A percentile compares a stretch with the other conserved stretches of the same genome.
phyloP scores from a whole-genome alignment of 768 basidiomycete genomes.

The Tricholoma saponaceum region DNA sequence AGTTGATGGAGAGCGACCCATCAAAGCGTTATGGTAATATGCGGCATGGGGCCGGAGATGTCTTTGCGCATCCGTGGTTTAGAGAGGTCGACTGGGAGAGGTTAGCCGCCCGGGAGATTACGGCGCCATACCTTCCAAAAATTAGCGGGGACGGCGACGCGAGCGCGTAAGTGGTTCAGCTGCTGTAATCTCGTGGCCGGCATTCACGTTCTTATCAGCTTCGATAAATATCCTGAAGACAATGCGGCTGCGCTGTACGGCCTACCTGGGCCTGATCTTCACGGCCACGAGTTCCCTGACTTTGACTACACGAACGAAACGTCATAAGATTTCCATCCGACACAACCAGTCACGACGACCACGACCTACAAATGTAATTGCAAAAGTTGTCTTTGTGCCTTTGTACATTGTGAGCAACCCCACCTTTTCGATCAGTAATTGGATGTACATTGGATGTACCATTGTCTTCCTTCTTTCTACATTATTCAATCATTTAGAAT shows the following conservation, averaged over 20 bases:
- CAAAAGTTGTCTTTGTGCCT: background rate
- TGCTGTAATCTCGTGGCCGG: conserved; percentile 6
- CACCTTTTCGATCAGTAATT: background rate
- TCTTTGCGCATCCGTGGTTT: conserved; percentile 93
- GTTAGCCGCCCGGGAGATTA: conserved; percentile 79
- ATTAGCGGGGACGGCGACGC: conserved; percentile 93
- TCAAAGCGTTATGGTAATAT: conserved; percentile 89
- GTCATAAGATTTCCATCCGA: conserved; percentile 7
- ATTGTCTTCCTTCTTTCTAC: background rate
- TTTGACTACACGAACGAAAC: conserved; percentile 62
- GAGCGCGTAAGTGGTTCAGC: conserved; percentile 66
- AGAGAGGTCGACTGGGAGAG: conserved; percentile 89
- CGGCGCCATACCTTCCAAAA: conserved; percentile 91
- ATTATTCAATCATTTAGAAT: conserved; percentile 4
- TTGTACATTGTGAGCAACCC: background rate
- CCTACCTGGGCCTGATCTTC: conserved; percentile 47
- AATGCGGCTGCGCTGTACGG: conserved; percentile 62
- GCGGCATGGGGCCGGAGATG: conserved; percentile 83
- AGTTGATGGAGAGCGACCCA: conserved; percentile 87
- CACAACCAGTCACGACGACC: background rate
- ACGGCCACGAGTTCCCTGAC: conserved; percentile 69
- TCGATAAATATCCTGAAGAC: conserved; percentile 78
- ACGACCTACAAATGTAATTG: background rate
- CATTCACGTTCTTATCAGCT: conserved; percentile 38
- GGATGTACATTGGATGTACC: conserved; percentile 2